Base-by-base conservation (phyloP, 805 yeast species). In the Wickerhamiella kazuoi region DNA sequence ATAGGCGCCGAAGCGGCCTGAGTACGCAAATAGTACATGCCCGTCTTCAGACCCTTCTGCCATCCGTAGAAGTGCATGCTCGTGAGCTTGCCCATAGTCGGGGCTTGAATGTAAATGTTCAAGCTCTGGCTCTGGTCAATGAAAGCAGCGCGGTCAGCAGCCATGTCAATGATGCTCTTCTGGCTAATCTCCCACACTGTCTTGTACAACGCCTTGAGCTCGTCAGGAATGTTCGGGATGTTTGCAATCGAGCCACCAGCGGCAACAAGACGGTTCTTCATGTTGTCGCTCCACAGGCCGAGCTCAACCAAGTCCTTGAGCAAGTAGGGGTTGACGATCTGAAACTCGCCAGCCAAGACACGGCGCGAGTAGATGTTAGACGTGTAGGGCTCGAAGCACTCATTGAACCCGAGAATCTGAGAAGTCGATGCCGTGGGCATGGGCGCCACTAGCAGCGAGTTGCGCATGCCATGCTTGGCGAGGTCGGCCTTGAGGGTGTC, bases 351-450 rank as follows among this genome's bases (percentile, higher is more conserved):
- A 17, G 95, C 79, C 7, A 83, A 63, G 4, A 84, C 95, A 54
- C 97, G 74, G 51, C 97, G 73, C 34, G 81, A 73, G 61, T 84
- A 87, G 52, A 87, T 74, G 61, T 87, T 87, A 17, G 95, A 83
- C 6, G 98, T 86, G 57, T 76, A 74, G 11, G 98, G 97, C 60
- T 87, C 98, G 58, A 87, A 87, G 61, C 96, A 86, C 63, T 87
- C 97, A 50, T 76, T 86, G 65, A 71, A 82, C 30, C 96, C 97
- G 38, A 87, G 65, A 38, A 87, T 86, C 63, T 84, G 96, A 3
- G 97, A 87, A 2, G 97, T 87, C 1, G 96, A 83, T 2, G 97
- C 97, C 15, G 97, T 87, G 34, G 97, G 97, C 97, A 87, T 87
- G 39, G 95, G 90, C 2, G 93, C 95, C 14, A 49, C 50, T 2